Evolutionary conservation across 139 green algal genomes (phyloP), one percentile per base, ranked within the genome.

Genomic region (Microglena sp.): DNA sequence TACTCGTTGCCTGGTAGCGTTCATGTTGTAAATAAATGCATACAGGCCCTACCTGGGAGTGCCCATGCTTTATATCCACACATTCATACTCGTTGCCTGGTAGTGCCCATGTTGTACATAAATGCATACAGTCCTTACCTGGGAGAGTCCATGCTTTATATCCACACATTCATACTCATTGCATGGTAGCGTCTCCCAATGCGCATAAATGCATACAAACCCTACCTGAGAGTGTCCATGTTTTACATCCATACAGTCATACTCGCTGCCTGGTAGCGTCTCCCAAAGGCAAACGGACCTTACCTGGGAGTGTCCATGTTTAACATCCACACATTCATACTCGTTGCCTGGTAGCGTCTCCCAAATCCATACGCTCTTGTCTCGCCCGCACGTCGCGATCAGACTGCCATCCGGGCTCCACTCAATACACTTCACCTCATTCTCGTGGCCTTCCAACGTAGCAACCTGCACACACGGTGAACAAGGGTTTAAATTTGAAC

Each of bases 291-390:
- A 6, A 57, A 24, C 15, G 29, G 26, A 31, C 26, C 60, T 3
- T 27, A 84, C 82, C 77, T 91, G 82, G 6, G 75, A 66, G 68
- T 96, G 90, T 0, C 87, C 92, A 27, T 94, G 83, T 62, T 96
- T 95, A 2, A 98, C 93, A 45, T 98, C 89, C 30, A 96, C 78
- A 60, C 90, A 95, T 71, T 97, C 93, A 50, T 89, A 98, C 62
- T 98, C 91, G 40, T 92, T 70, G 0, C 79, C 82, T 0, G 84
- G 79, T 26, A 84, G 55, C 2, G 76, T 72, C 77, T 97, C 93
- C 93, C 93, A 99, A 27, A 99, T 77, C 93, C 93, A 99, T 43
- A 75, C 74, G 3, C 55, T 93, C 73, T 92, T 93, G 74, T 99
- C 93, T 0, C 93, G 69, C 27, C 90, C 85, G 72, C 93, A 99